Percentiles rank a stretch among this genome's conserved stretches.
Evolutionary conservation across 2,329 filamentous ascomycete species (phyloP).

Genomic region (Hymenoscyphus fructigenus): DNA sequence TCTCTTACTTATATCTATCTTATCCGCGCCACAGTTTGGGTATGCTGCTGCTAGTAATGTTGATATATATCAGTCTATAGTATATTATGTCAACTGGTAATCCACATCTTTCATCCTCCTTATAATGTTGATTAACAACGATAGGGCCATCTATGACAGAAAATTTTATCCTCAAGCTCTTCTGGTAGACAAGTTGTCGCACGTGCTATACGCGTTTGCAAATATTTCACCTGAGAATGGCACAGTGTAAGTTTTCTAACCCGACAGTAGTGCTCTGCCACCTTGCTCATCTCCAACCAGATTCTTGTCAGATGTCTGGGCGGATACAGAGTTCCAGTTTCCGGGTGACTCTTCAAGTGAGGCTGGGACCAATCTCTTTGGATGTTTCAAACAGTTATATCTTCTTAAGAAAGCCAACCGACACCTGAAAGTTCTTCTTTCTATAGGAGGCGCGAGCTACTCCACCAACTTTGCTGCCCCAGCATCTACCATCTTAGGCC

Average conservation of each 20-base stretch:
- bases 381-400: slow-evolving; percentile 78
- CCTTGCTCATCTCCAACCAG: slow-evolving; percentile 6
- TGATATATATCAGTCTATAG: neutral
- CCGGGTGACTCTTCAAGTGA: slow-evolving; percentile 67
- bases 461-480: slow-evolving; percentile 68
- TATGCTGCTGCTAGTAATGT: neutral
- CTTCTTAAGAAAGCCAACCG: slow-evolving; percentile 74
- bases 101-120: neutral
- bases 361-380: slow-evolving; percentile 67
- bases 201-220: slow-evolving; percentile 85
- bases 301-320: slow-evolving; percentile 13
- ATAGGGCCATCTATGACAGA: slow-evolving; percentile 65
- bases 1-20: neutral
- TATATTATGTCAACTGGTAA: slow-evolving; percentile 15
- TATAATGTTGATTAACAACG: neutral
- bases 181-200: slow-evolving; percentile 74
- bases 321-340: slow-evolving; percentile 58
- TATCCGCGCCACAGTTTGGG: neutral
- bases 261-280: neutral
- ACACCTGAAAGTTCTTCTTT: slow-evolving; percentile 73
- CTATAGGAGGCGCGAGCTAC: slow-evolving; percentile 83
- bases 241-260: slow-evolving; percentile 57
- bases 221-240: slow-evolving; percentile 75
- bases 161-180: slow-evolving; percentile 82
- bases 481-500: slow-evolving; percentile 55